Evolutionary conservation across 768 basidiomycete species (phyloP).

Genomic region (Amanita pallidorosea): DNA sequence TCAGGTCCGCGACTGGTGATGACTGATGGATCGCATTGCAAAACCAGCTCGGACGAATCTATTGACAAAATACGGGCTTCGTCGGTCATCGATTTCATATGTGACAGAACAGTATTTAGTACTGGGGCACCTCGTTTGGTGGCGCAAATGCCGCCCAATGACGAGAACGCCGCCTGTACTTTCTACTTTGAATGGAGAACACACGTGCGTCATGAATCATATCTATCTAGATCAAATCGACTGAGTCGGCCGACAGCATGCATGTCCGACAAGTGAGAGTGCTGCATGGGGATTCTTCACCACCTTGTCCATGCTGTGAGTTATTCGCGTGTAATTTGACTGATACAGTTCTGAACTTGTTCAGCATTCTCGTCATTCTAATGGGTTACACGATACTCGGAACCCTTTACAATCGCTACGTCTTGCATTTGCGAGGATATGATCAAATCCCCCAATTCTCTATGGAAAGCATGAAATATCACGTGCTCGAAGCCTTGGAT

Average conservation of each 20-base stretch:
- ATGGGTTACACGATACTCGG: constrained; percentile 59
- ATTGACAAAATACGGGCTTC: constrained; percentile 37
- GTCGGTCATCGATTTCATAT: constrained; percentile 66
- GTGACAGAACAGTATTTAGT: constrained; percentile 54
- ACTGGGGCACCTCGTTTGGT: constrained; percentile 45
- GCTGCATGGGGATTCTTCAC: constrained; percentile 40
- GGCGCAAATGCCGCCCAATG: constrained; percentile 55
- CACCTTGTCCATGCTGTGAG: constrained; percentile 51
- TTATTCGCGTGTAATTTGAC: constrained; percentile 7
- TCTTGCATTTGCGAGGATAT: constrained; percentile 58
- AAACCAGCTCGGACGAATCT: constrained; percentile 24
- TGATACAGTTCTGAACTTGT: background rate
- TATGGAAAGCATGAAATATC: constrained; percentile 38
- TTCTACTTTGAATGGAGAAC: constrained; percentile 83
- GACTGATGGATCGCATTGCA: constrained; percentile 56
- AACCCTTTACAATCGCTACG: constrained; percentile 69
- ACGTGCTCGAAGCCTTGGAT: constrained; percentile 29
- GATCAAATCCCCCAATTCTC: constrained; percentile 66
- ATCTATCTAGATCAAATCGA: background rate
- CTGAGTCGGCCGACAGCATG: constrained; percentile 31
- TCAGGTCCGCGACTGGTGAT: constrained; percentile 46
- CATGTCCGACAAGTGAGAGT: constrained; percentile 58
- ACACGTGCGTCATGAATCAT: constrained; percentile 35
- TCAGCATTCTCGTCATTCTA: constrained; percentile 44
- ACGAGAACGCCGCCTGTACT: constrained; percentile 58